These are phyloP conservation scores for Leccinum subrobustum DNA, from an alignment of 1,284 basidiomycete species.

Conservation along the genomic window DNA sequence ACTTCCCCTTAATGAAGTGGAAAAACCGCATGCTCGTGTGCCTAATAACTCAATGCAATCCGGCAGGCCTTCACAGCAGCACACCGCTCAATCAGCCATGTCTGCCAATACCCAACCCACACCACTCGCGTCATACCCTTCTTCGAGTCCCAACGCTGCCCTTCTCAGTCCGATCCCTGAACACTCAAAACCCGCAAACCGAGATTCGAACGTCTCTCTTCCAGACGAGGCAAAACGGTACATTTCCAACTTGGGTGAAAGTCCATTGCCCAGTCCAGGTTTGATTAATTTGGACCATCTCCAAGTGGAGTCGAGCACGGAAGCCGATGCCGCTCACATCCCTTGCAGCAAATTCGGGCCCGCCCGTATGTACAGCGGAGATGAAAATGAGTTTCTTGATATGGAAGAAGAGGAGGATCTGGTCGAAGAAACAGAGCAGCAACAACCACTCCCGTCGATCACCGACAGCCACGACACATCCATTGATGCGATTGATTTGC, in stretches of 20 bases:
- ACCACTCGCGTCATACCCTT: slow-evolving; percentile 26
- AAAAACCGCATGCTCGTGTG: slow-evolving; percentile 8
- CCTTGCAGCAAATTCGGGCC: slow-evolving; percentile 8
- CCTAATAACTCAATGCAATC: slow-evolving; percentile 1
- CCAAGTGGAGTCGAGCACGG: neutral
- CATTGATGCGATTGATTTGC: slow-evolving; percentile 42
- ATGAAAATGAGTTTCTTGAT: slow-evolving; percentile 51
- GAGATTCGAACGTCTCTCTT: slow-evolving; percentile 64
- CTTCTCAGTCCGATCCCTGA: slow-evolving; percentile 31
- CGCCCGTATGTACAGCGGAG: slow-evolving; percentile 8
- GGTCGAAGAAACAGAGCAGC: slow-evolving; percentile 29
- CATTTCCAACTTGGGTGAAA: slow-evolving; percentile 64
- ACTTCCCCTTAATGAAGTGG: slow-evolving; percentile 13
- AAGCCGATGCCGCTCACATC: neutral
- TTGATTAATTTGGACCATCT: neutral
- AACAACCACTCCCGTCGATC: slow-evolving; percentile 14
- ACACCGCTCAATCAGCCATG: slow-evolving; percentile 1
- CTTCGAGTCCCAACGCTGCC: slow-evolving; percentile 22
- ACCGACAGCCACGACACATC: slow-evolving; percentile 25
- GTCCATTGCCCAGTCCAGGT: slow-evolving; percentile 53
- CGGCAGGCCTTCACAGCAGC: slow-evolving; percentile 14
- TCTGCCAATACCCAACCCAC: slow-evolving; percentile 11
- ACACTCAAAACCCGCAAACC: slow-evolving; percentile 33
- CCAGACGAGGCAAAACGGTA: slow-evolving; percentile 74
- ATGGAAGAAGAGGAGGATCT: slow-evolving; percentile 51